Conservation (phyloP, 2,329 filamentous ascomycete genomes). For the Aspergillus amoenus region DNA sequence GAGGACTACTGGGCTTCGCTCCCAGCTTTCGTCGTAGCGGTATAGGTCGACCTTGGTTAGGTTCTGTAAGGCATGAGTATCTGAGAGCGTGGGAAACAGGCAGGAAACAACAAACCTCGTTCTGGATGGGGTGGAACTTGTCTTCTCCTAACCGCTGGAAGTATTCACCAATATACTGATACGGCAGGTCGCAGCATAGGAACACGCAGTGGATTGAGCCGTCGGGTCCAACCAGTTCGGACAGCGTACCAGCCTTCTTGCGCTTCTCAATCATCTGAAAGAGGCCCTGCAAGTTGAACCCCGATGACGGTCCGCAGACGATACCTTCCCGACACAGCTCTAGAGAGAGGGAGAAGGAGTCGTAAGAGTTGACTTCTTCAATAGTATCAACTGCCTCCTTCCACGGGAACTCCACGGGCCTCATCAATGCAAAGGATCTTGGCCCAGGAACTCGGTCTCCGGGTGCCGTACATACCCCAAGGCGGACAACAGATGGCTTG, state of each 20-base stretch:
- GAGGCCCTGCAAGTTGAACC: constrained; percentile 57
- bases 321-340: constrained; percentile 58
- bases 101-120: constrained; percentile 37
- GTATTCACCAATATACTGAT: constrained; percentile 62
- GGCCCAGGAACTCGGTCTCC: constrained; percentile 62
- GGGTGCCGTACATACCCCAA: constrained; percentile 56
- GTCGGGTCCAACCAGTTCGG: constrained; percentile 45
- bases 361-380: constrained; percentile 56
- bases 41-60: constrained; percentile 53
- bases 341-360: constrained; percentile 56
- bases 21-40: constrained; percentile 58
- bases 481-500: constrained; percentile 42
- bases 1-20: constrained; percentile 43
- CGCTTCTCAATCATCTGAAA: constrained; percentile 52
- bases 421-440: constrained; percentile 52
- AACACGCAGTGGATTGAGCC: constrained; percentile 57
- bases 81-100: background rate
- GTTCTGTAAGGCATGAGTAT: constrained; percentile 30
- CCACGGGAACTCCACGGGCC: constrained; percentile 59
- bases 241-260: constrained; percentile 47
- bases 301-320: constrained; percentile 61
- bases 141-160: constrained; percentile 55
- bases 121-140: constrained; percentile 52
- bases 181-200: constrained; percentile 63
- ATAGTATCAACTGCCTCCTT: constrained; percentile 54